Base-by-base conservation (phyloP, 2,329 filamentous ascomycete species). In the Periconia sp. region DNA sequence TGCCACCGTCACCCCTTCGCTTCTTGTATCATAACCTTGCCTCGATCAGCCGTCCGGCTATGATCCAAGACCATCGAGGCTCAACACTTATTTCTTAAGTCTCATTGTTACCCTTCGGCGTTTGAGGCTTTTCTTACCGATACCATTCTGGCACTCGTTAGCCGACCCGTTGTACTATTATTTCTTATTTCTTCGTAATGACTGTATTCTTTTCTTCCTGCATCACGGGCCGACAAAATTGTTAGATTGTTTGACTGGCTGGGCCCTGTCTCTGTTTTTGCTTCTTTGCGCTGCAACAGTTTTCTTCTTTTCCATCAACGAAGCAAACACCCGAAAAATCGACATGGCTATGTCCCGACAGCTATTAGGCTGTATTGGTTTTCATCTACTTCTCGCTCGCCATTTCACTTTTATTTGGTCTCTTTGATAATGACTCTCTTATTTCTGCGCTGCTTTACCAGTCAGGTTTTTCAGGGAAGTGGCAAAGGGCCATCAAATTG, bases 131-230 rank as follows among this genome's bases (percentile, higher is more conserved):
- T 49, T 55, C 56, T 59, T 69, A 64, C 60, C 62, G 62, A 61
- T 70, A 65, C 61, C 64, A 64, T 71, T 70, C 66, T 61, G 66
- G 66, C 68, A 61, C 61, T 71, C 66, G 50, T 64, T 66, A 61
- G 58, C 65, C 62, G 19, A 59, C 54, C 59, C 54, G 27, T 71
- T 70, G 67, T 72, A 72, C 63, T 51, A 66, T 65, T 37, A 68
- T 49, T 49, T 31, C 18, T 35, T 41, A 18, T 42, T 42, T 54
- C n/a, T 19, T 35, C 31, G 42, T 53, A 35, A 52, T 52, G 49
- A 52, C 49, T 52, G 50, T 58, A 45, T 47, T 52, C 23, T 41
- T 11, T 52, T 41, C 30, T 42, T 37, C 30, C 35, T 42, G 54
- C 51, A 45, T 19, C 15, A 33, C 19, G 54, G 33, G 54, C 53